Evolutionary conservation across 257 asterid species (phyloP), one percentile per base, ranked within the genome.

Genomic region (Gardenia jasminoides): DNA sequence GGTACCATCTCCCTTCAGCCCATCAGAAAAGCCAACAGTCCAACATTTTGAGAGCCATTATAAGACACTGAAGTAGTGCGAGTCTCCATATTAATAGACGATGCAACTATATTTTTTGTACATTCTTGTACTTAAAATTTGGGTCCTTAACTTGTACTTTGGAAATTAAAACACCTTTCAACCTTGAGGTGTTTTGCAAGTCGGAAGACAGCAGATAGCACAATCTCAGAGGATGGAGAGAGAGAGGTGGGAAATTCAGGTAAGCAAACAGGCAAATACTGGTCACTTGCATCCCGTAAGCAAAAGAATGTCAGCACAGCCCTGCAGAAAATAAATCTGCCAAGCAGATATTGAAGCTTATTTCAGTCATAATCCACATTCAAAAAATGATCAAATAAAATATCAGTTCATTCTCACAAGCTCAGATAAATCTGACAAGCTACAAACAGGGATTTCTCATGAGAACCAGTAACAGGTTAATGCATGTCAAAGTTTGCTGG

Each of bases 241-340:
- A 95, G 79, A 33, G 91, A 81, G 62, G 80, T 72, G 39, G 99
- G 99, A 81, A 95, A 90, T 76, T 93, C 93, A 9, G 99, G 99
- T 74, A 90, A 71, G 86, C 99, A 95, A 79, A 87, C 82, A 20
- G 99, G 99, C 64, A 91, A 62, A 86, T 79, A 85, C 30, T 86
- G 87, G 61, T 89, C 87, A 13, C 82, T 86, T 20, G 83, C 82
- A 74, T 88, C 94, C 46, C 87, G 85, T 47, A 83, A 43, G 86
- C 89, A 73, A 82, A 92, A 92, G 71, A 87, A 87, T 47, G 94
- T 48, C 54, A 95, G 91, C 80, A 85, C 98, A 69, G 97, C 92
- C 17, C 97, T 92, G 86, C 99, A 90, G 91, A 95, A 95, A 76
- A 93, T 92, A 75, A 90, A 95, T 91, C 99, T 95, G 96, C 83